Evolutionary conservation across 257 asterid genomes (phyloP).

Genomic region (Capsicum chinense): DNA sequence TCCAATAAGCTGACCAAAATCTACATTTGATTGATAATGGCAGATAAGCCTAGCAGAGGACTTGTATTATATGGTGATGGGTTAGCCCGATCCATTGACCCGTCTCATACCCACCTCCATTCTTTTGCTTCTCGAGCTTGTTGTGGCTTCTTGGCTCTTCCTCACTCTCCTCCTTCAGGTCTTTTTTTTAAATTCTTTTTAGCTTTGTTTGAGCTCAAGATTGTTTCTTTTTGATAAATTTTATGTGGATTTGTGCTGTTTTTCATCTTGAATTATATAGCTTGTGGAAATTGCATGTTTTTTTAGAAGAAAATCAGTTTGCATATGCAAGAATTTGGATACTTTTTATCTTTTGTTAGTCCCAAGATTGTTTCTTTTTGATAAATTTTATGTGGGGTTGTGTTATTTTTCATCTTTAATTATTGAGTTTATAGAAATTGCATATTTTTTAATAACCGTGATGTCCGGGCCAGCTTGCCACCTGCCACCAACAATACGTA

Average conservation of each 20-base stretch:
- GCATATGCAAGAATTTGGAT: no score
- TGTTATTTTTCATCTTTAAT: not conserved
- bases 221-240: not conserved
- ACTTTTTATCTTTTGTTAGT: not conserved
- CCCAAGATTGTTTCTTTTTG: not conserved
- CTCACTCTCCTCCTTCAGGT: constrained; percentile 74
- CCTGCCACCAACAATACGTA: no score
- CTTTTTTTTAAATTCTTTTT: not conserved
- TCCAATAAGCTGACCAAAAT: not conserved
- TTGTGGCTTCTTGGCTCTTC: constrained; percentile 79
- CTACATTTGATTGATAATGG: constrained; percentile 48
- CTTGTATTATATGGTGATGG: constrained; percentile 83
- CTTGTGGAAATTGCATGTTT: not conserved
- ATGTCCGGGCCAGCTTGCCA: no score
- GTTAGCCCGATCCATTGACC: constrained; percentile 60
- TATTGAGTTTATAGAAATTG: not conserved
- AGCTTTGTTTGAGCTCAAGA: not conserved
- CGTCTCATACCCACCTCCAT: constrained; percentile 69
- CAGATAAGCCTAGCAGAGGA: constrained; percentile 85
- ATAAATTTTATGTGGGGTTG: not conserved
- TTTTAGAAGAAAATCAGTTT: not conserved
- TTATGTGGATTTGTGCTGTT: not conserved
- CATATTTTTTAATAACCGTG: not conserved
- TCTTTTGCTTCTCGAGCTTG: constrained; percentile 73
- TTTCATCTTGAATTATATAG: not conserved